Evolutionary conservation across 2,329 filamentous ascomycete species (phyloP), one percentile per base, ranked within the genome.

Genomic region (Exophiala lecanii-corni): DNA sequence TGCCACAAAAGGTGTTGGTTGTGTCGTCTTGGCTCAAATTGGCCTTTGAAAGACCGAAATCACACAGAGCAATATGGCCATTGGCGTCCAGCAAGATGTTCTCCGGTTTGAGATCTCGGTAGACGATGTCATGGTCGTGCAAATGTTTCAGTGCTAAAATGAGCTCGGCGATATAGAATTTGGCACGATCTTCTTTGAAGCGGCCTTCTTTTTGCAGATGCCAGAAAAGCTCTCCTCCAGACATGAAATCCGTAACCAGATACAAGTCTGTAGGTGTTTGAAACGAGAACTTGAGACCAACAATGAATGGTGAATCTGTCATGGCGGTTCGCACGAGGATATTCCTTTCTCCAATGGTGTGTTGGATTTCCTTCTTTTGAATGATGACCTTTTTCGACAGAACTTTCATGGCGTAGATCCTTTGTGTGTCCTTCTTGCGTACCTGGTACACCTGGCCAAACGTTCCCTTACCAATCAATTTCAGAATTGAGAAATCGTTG

Each of bases 231-330:
- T 98, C 92, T 45, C 92, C 92, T 28, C 92, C 92, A 12, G 92
- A 98, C 92, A 98, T 97, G 71, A 96, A 98, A 63, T 97, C 92
- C 4, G 92, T 97, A 10, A 98, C 92, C n/a, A 98, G 75, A 62
- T 97, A 97, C 2, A 98, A 78, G 64, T 98, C 92, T 3, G 89
- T 92, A 1, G 89, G 87, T 0, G 92, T 97, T 65, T 98, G 92
- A 72, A 98, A 98, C 0, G 92, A 97, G 62, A 97, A 98, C 61
- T 98, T 98, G 58, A 98, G 75, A 5, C 91, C 91, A 30, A 98
- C 92, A 50, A 98, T 98, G 61, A 98, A 98, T 0, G 91, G 88
- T 12, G 92, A 98, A 53, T 97, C 89, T 1, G 91, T 83, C 68
- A 86, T 97, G 19, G 92, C 92, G 3, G 92, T 98, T 53, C 92